A percentile compares a stretch with the other conserved stretches of the same genome.
phyloP scores from a whole-genome alignment of 768 basidiomycete species.

The Phallus indusiatus region DNA sequence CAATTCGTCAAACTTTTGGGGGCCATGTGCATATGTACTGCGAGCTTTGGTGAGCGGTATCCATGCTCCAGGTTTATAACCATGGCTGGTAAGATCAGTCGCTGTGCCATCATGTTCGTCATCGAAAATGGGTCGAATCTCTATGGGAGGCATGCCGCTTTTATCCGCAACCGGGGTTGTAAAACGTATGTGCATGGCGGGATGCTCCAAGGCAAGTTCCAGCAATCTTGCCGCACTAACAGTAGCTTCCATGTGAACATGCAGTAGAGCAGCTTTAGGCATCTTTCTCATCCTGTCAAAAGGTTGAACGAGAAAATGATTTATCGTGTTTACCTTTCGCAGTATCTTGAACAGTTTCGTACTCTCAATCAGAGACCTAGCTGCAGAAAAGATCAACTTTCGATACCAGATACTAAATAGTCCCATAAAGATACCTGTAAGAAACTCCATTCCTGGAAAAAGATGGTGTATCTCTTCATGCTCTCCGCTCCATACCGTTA shows the following conservation, averaged over 20 bases:
- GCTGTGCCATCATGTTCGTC: conserved; percentile 12
- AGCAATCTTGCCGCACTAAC: conserved; percentile 47
- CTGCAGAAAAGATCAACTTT: conserved; percentile 20
- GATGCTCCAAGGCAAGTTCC: conserved; percentile 43
- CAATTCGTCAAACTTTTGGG: conserved; percentile 62
- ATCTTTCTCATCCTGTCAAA: conserved; percentile 33
- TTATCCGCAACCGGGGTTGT: conserved; percentile 23
- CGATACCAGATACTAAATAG: not conserved
- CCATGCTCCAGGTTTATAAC: conserved; percentile 42
- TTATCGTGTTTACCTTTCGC: conserved; percentile 34
- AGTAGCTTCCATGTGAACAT: conserved; percentile 68
- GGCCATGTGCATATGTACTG: conserved; percentile 48
- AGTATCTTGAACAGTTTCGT: conserved; percentile 56
- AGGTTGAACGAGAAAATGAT: not conserved
- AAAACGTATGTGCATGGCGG: conserved; percentile 53
- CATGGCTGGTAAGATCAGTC: conserved; percentile 15
- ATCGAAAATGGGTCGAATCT: conserved; percentile 40
- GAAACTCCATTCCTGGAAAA: conserved; percentile 73
- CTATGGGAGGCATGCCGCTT: conserved; percentile 35
- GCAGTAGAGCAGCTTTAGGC: conserved; percentile 73
- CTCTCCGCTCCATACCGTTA: conserved; percentile 49
- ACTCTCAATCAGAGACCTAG: conserved; percentile 45
- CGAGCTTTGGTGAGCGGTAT: conserved; percentile 46
- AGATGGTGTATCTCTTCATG: conserved; percentile 46
- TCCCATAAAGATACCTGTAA: conserved; percentile 39